Base-by-base conservation (phyloP, 306 rosid genomes). In the Biancaea sappan region DNA sequence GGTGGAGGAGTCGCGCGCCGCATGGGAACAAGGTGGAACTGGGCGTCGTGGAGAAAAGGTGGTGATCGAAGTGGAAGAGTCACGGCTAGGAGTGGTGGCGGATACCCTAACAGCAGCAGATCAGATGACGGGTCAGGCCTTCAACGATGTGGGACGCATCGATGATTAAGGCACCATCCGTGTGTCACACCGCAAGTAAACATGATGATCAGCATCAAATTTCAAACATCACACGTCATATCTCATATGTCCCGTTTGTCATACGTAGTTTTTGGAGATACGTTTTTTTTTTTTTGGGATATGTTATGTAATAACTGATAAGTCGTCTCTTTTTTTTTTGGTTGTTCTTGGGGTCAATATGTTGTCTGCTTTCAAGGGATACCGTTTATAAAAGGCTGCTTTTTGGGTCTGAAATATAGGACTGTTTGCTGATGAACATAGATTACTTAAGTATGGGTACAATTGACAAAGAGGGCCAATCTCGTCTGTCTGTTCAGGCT, bases 121-220 rank as follows among this genome's bases (percentile, higher is more conserved):
- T 64, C 91, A 89, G 79, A 48, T 83, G 84, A n/a, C 78, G 0
- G 90, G 89, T 7, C 94, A 93, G 67, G 54, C 88, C 2, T 89
- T 89, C 76, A 89, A 89, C 65, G 89, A 94, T 22, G 94, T 81
- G n/a, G 92, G 91, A 37, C 71, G 72, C 0, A 4, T 86, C 11
- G 87, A 66, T 1, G 94, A 85, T 13, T 84, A 86, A 57, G 89
- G 79, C 0, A 43, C 4, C 8, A 48, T 61, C 22, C 75, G 58
- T 24, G 66, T 77, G 37, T 84, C 79, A 7, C 84, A 73, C 14
- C 86, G 47, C 32, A 81, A 70, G 7, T 69, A 84, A 35, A 77
- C 53, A 79, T 84, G 77, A 81, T 26, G 12, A 26, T n/a, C 64
- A 11, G 18, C 2, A 28, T 58, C 38, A 0, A n/a, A n/a, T n/a